Percentiles rank a stretch among this genome's conserved stretches.
Conservation (phyloP, 2,329 filamentous ascomycete genomes). For the Incumbomyces lentus region DNA sequence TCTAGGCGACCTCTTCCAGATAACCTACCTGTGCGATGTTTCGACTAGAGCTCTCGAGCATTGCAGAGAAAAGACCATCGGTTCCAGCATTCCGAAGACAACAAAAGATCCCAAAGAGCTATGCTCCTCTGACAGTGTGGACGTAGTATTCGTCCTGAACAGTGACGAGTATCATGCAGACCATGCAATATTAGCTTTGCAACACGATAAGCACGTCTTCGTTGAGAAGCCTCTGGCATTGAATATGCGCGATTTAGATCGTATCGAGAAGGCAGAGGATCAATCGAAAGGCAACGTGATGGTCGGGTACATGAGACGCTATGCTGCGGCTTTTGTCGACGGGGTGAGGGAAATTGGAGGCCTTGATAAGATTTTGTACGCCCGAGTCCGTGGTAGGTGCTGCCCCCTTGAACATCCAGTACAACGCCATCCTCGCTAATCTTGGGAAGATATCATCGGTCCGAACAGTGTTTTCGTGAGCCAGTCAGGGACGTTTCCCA, state of each 20-base stretch:
- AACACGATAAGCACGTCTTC: conserved; percentile 46
- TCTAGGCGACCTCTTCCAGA: conserved; percentile 35
- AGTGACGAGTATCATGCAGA: conserved; percentile 46
- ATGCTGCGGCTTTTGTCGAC: conserved; percentile 44
- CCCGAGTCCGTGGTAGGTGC: conserved; percentile 32
- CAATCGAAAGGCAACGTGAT: conserved; percentile 44
- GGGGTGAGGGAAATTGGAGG: conserved; percentile 43
- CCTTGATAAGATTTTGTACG: conserved; percentile 43
- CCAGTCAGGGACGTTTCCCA: conserved; percentile 24
- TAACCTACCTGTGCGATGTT: conserved; percentile 43
- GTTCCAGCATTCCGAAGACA: conserved; percentile 23
- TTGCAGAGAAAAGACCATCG: conserved; percentile 23
- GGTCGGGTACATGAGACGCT: conserved; percentile 51
- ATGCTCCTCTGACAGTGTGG: conserved; percentile 34
- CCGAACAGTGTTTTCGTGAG: conserved; percentile 34
- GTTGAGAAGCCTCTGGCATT: conserved; percentile 51
- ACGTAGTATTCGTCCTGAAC: conserved; percentile 43
- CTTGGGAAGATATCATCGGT: conserved; percentile 37
- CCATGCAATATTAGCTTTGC: conserved; percentile 43
- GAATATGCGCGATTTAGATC: conserved; percentile 35
- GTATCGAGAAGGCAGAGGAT: conserved; percentile 41
- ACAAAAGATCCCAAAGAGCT: conserved; percentile 31
- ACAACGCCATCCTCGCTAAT: too few species aligned
- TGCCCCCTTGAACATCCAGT: too few species aligned
- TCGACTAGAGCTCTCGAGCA: conserved; percentile 33